phyloP scores from a whole-genome alignment of 2,329 filamentous ascomycete species.

The Acrocalymma vagum region DNA sequence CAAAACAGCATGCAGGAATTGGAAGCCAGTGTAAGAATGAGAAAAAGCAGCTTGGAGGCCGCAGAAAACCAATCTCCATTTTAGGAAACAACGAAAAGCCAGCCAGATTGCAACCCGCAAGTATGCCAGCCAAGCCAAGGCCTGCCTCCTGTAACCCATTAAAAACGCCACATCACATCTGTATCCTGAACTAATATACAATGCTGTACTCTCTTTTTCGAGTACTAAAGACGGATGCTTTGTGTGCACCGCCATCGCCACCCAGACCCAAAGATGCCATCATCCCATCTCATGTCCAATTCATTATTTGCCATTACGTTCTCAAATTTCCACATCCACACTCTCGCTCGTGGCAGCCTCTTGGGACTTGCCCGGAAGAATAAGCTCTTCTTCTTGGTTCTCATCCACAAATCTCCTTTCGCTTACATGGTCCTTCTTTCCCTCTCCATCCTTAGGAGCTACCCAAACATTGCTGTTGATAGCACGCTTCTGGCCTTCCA shows the following conservation, averaged over 20 bases:
- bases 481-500: slow-evolving; percentile 79
- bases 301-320: background rate
- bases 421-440: slow-evolving; percentile 76
- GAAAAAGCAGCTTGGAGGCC: slow-evolving; percentile 8
- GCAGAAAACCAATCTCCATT: slow-evolving; percentile 12
- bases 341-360: slow-evolving; percentile 22
- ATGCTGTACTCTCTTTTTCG: slow-evolving; percentile 10
- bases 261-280: too few relatives aligned
- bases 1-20: slow-evolving; percentile 2
- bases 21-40: slow-evolving; percentile 3
- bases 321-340: slow-evolving; percentile 25
- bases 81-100: slow-evolving; percentile 12
- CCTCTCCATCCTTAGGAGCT: slow-evolving; percentile 56
- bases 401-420: slow-evolving; percentile 88
- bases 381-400: slow-evolving; percentile 72
- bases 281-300: slow-evolving; percentile 4
- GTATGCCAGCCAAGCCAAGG: slow-evolving; percentile 17
- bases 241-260: background rate
- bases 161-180: slow-evolving; percentile 16
- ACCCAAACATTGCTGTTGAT: slow-evolving; percentile 94
- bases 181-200: slow-evolving; percentile 28
- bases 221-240: slow-evolving; percentile 4
- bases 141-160: slow-evolving; percentile 15
- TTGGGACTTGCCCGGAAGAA: slow-evolving; percentile 64
- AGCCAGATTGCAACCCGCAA: slow-evolving; percentile 7